Evolutionary conservation across 805 yeast species (phyloP), one percentile per base, ranked within the genome.

Genomic region (Spathaspora passalidarum): DNA sequence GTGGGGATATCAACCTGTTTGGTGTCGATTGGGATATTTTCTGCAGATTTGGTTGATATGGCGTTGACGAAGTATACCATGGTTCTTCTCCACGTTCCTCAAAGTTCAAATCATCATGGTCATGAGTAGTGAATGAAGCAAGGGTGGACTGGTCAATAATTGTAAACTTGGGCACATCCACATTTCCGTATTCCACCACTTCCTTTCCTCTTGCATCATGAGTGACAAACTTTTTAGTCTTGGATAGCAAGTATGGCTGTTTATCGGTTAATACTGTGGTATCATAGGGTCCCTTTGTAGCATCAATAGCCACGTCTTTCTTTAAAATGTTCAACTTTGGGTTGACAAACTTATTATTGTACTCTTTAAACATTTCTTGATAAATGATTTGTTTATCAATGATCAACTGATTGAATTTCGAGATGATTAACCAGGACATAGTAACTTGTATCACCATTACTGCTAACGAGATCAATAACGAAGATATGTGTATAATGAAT

Each of bases 281-380:
- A 21, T 51, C 50, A 32, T 47, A 55, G 1, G 69, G 69, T 1
- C 73, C 75, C 23, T 45, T 48, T 2, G 84, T 78, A 2, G 86
- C 82, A 61, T 81, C 86, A 5, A 84, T 70, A 18, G 77, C 69
- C 5, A 77, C 88, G 53, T 86, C 88, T 52, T 81, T 78, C 40
- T 73, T 71, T 40, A 68, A 61, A 9, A 73, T 72, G 7, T 80
- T 69, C 2, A 78, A 63, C 42, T 75, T 73, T 2, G 89, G 90
- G 29, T 74, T 74, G 14, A 84, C 84, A 50, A 73, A 79, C 57
- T 86, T 86, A 23, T 72, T 62, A 52, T 82, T 76, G 55, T 81
- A 81, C 55, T 87, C 94, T 32, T 74, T 75, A 48, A 82, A 67
- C 50, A 79, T 77, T 56, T 85, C 88, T 48, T 76, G 78, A 47